These are phyloP conservation scores for Ceratobasidium sp. DNA, from an alignment of 1,284 basidiomycete species.

Conservation along the genomic window DNA sequence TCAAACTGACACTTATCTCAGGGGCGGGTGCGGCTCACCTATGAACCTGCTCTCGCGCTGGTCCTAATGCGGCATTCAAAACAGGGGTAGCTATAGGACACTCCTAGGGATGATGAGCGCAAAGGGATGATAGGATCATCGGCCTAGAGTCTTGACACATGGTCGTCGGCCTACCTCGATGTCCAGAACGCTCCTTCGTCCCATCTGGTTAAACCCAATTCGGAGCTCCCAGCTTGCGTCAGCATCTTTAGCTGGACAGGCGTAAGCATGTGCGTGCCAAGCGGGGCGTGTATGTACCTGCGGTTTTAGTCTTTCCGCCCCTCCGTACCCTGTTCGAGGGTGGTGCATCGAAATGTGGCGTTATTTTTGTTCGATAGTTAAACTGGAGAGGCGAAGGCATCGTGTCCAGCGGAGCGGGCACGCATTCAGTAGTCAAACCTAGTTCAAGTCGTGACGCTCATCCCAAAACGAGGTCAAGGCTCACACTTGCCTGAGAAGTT, in stretches of 20 bases:
- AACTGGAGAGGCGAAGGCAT: slow-evolving; percentile 90
- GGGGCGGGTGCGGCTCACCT: slow-evolving; percentile 63
- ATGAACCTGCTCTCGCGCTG: slow-evolving; percentile 73
- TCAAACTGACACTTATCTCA: slow-evolving; percentile 3
- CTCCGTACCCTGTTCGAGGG: slow-evolving; percentile 59
- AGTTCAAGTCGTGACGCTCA: slow-evolving; percentile 10
- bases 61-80: slow-evolving; percentile 76
- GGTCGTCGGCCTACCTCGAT: slow-evolving; percentile 78
- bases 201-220: slow-evolving; percentile 91
- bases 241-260: slow-evolving; percentile 46
- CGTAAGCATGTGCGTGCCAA: slow-evolving; percentile 51
- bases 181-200: slow-evolving; percentile 82
- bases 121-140: slow-evolving; percentile 8
- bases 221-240: slow-evolving; percentile 65
- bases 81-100: slow-evolving; percentile 91
- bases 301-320: slow-evolving; percentile 55
- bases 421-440: slow-evolving; percentile 67
- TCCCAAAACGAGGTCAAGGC: slow-evolving; percentile 18
- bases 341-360: slow-evolving; percentile 93
- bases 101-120: slow-evolving; percentile 64
- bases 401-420: slow-evolving; percentile 80
- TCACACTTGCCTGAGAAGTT: slow-evolving; percentile 73
- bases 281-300: slow-evolving; percentile 35
- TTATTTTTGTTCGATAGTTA: slow-evolving; percentile 95
- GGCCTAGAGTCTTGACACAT: neutral